Evolutionary conservation across 108 stramenopile species (phyloP).

Genomic region (Seminavis robusta): DNA sequence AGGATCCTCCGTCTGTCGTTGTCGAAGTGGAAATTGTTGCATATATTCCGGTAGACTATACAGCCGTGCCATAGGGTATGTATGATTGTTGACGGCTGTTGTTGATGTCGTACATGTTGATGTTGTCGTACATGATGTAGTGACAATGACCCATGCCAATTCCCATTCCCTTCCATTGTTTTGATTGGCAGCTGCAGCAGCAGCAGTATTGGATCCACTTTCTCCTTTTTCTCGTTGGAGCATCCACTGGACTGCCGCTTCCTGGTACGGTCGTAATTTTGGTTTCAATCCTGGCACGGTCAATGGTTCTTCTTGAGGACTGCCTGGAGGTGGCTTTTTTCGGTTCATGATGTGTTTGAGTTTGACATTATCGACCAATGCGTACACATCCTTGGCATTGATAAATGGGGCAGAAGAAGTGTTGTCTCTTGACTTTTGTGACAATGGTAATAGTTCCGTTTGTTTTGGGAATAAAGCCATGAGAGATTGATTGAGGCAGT

Average conservation of each 20-base stretch:
- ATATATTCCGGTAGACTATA: no score
- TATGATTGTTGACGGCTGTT: no score
- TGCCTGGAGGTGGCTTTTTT: no score
- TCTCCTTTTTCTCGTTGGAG: slow-evolving; percentile 45
- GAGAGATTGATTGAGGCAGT: no score
- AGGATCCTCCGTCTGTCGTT: slow-evolving; percentile 5
- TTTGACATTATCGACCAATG: neutral
- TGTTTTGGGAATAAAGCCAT: no score
- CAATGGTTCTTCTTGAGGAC: no score
- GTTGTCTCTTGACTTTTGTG: no score
- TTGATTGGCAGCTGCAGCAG: neutral
- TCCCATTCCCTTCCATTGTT: slow-evolving; percentile 56
- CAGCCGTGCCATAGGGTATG: no score
- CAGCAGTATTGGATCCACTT: neutral
- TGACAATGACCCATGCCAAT: slow-evolving; percentile 45
- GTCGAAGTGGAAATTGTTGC: neutral
- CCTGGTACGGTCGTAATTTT: slow-evolving; percentile 65
- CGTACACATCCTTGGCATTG: neutral
- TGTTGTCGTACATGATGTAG: neutral
- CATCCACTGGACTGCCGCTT: slow-evolving; percentile 75
- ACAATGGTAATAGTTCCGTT: no score
- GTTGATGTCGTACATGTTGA: neutral
- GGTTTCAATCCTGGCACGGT: slow-evolving; percentile 57
- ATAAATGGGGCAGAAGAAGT: no score
- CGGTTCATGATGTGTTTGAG: no score